Conservation (phyloP, 306 rosid genomes). For the Coriaria nepalensis region DNA sequence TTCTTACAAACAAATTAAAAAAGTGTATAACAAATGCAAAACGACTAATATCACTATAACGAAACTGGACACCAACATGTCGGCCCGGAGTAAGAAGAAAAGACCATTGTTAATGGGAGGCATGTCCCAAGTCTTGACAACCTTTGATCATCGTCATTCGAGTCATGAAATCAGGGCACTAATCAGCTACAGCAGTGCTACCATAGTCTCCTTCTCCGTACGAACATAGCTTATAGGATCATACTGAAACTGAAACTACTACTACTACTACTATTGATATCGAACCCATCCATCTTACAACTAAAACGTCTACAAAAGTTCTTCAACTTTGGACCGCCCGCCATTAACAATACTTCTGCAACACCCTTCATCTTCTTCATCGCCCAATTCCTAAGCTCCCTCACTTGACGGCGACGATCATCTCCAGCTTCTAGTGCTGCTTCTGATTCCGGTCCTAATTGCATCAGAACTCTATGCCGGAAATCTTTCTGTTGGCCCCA, state of each 20-base stretch:
- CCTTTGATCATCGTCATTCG: too few relatives aligned
- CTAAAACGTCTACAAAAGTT: not conserved
- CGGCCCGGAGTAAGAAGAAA: too few relatives aligned
- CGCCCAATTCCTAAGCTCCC: slow-evolving; percentile 8
- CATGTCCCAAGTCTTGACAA: too few relatives aligned
- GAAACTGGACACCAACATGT: too few relatives aligned
- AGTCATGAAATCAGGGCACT: too few relatives aligned
- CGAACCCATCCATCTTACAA: too few relatives aligned
- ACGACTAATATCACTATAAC: too few relatives aligned
- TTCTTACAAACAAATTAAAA: too few relatives aligned
- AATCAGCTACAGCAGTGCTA: too few relatives aligned
- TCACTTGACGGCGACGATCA: not conserved
- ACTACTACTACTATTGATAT: not conserved
- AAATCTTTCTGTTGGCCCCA: not conserved
- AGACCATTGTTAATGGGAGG: too few relatives aligned
- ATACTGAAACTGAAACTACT: slow-evolving; percentile 19
- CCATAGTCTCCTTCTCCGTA: not conserved
- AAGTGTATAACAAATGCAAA: too few relatives aligned
- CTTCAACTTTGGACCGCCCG: slow-evolving; percentile 19
- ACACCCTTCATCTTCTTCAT: slow-evolving; percentile 15
- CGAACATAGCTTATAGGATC: slow-evolving; percentile 33
- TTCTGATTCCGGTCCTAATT: not conserved
- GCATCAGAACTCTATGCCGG: not conserved
- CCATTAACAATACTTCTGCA: not conserved
- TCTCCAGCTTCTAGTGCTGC: not conserved